These are phyloP conservation scores for Staphylotrichum longicolle DNA, from an alignment of 495 filamentous ascomycete species.

Conservation along the genomic window DNA sequence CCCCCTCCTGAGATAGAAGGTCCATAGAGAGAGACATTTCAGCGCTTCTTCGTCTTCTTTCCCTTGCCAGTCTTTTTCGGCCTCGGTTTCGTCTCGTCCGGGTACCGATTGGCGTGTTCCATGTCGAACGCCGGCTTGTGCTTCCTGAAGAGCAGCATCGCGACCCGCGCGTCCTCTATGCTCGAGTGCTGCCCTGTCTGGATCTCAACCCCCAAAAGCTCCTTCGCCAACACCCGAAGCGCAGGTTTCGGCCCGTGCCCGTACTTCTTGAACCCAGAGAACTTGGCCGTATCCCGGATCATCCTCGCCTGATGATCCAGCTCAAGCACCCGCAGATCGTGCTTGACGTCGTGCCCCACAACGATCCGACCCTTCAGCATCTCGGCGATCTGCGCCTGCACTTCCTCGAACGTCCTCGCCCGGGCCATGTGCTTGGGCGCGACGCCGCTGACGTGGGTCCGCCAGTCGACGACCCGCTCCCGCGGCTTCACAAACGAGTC, in stretches of 20 bases:
- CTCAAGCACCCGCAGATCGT: conserved; percentile 76
- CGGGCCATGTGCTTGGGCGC: conserved; percentile 63
- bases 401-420: conserved; percentile 68
- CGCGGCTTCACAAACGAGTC: conserved; percentile 84
- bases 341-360: conserved; percentile 84
- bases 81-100: conserved; percentile 42
- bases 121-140: conserved; percentile 81
- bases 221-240: conserved; percentile 69
- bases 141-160: conserved; percentile 80
- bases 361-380: conserved; percentile 72
- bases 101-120: conserved; percentile 66
- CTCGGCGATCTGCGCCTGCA: conserved; percentile 68
- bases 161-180: conserved; percentile 83
- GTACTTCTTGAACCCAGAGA: conserved; percentile 68
- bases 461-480: conserved; percentile 79
- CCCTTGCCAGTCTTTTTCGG: conserved; percentile 34
- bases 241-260: conserved; percentile 75
- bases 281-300: conserved; percentile 81
- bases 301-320: conserved; percentile 72
- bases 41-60: conserved; percentile 21
- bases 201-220: conserved; percentile 79
- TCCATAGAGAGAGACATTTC: conserved; percentile 2
- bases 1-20: too few relatives aligned
- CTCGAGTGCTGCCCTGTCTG: conserved; percentile 67
- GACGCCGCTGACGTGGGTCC: conserved; percentile 81